Base-by-base conservation (phyloP, 768 basidiomycete genomes). In the Solioccasus polychromus region DNA sequence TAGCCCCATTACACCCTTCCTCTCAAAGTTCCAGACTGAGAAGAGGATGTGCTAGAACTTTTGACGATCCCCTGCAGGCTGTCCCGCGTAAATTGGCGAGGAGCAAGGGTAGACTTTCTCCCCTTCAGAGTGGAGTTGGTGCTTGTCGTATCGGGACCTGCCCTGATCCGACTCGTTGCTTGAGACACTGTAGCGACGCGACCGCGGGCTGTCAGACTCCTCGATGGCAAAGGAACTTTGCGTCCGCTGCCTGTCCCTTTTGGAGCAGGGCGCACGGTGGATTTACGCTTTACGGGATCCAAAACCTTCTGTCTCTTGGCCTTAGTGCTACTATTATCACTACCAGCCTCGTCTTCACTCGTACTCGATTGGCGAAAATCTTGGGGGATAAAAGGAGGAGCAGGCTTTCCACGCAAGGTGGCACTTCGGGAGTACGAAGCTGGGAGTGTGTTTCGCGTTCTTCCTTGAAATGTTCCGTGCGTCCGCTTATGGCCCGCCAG, bases 401-500 rank as follows among this genome's bases (percentile, higher is more conserved):
- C 3, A 19, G 46, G 51, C 47, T 47, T 54, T 45, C 58, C 66
- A 42, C 64, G 57, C 23, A 66, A 44, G 14, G 64, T 68, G 40
- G 62, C 52, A 29, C 57, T 51, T 42, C 47, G 52, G 15, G 49
- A 51, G 22, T 55, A 50, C 18, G 61, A 23, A 18, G 17, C 18
- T 3, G 34, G 36, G n/a, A 42, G 10, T 5, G 36, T n/a, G 25
- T 28, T 45, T 14, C 30, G 26, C 25, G 24, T 32, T 10, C 44
- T 52, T 30, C 38, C 39, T 42, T 45, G 50, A 29, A 41, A 44
- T 8, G 36, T 24, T 3, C 48, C 45, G 36, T 47, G 61, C 11
- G 70, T 57, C 11, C 75, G 70, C 46, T 77, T 77, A 52, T 61
- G 71, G 28, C 75, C 71, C 40, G 71, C 66, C 26, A 51, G 46